phyloP scores from a whole-genome alignment of 129 eudicot species.

The Calendula officinalis region DNA sequence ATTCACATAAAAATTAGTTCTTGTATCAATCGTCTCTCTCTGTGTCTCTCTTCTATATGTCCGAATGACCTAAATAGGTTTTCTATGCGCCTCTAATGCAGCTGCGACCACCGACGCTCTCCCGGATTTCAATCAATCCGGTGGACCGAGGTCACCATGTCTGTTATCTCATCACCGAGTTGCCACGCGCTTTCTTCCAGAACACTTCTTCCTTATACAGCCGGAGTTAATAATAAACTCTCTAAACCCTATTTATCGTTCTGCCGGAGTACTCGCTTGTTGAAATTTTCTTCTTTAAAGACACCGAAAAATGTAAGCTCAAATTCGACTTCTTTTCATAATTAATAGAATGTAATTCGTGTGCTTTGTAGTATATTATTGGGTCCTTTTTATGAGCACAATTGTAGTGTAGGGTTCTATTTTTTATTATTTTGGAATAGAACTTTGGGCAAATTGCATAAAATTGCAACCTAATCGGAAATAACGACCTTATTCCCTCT shows the following conservation, averaged over 20 bases:
- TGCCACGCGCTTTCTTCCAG: constrained; percentile 17
- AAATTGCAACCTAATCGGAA: not conserved
- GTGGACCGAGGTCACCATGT: constrained; percentile 19
- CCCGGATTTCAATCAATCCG: constrained; percentile 29
- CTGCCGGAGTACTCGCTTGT: constrained; percentile 15
- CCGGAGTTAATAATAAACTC: constrained; percentile 1
- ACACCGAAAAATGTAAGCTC: constrained; percentile 15
- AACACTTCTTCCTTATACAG: constrained; percentile 1
- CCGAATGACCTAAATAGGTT: constrained; percentile 19
- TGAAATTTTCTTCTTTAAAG: constrained; percentile 6
- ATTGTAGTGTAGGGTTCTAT: not conserved
- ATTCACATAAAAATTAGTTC: constrained; percentile 1
- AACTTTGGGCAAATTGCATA: not conserved
- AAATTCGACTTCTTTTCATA: not conserved
- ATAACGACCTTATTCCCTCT: no score
- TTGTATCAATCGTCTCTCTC: not conserved
- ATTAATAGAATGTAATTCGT: not conserved
- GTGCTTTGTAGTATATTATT: constrained; percentile 1
- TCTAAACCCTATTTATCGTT: constrained; percentile 30
- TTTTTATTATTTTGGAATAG: not conserved
- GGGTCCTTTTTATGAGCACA: not conserved
- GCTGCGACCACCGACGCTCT: constrained; percentile 21
- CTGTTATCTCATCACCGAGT: constrained; percentile 7
- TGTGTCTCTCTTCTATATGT: not conserved
- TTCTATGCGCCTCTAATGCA: constrained; percentile 15